These are phyloP conservation scores for Xanthoconium separans DNA, from an alignment of 1,284 basidiomycete genomes.

Conservation along the genomic window DNA sequence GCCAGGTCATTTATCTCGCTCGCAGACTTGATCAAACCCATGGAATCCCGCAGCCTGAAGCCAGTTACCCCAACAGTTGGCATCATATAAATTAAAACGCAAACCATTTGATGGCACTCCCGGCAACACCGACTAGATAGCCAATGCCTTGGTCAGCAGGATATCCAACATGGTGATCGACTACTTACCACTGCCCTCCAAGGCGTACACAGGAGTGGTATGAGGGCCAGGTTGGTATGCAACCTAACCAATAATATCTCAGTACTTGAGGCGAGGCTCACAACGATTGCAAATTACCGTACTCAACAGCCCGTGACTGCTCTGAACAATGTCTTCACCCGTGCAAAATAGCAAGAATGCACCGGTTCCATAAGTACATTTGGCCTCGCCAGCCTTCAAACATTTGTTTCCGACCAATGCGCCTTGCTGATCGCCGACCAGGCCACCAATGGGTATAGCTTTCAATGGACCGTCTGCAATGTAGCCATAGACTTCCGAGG, in stretches of 20 bases:
- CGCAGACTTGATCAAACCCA: constrained; percentile 81
- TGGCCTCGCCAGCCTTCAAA: constrained; percentile 79
- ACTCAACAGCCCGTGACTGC: constrained; percentile 84
- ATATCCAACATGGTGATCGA: neutral
- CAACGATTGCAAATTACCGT: constrained; percentile 58
- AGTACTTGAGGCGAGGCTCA: constrained; percentile 10
- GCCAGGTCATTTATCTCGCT: constrained; percentile 87
- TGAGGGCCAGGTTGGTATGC: constrained; percentile 90
- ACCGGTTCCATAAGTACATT: constrained; percentile 96
- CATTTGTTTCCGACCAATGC: constrained; percentile 98
- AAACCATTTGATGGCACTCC: constrained; percentile 88
- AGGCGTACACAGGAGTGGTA: constrained; percentile 83
- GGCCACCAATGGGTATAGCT: constrained; percentile 85
- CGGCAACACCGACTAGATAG: constrained; percentile 82
- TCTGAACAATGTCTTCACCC: constrained; percentile 83
- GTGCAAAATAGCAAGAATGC: constrained; percentile 96
- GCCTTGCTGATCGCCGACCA: constrained; percentile 96
- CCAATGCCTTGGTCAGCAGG: constrained; percentile 3
- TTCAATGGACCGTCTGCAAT: constrained; percentile 69
- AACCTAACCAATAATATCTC: constrained; percentile 46
- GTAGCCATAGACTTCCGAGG: constrained; percentile 89
- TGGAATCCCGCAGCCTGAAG: constrained; percentile 78
- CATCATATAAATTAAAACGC: neutral
- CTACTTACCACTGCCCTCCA: constrained; percentile 87
- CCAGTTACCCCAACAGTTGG: constrained; percentile 3